Evolutionary conservation across 192 early-diverging fungal genomes (phyloP).

Genomic region (Coemansia sp.): DNA sequence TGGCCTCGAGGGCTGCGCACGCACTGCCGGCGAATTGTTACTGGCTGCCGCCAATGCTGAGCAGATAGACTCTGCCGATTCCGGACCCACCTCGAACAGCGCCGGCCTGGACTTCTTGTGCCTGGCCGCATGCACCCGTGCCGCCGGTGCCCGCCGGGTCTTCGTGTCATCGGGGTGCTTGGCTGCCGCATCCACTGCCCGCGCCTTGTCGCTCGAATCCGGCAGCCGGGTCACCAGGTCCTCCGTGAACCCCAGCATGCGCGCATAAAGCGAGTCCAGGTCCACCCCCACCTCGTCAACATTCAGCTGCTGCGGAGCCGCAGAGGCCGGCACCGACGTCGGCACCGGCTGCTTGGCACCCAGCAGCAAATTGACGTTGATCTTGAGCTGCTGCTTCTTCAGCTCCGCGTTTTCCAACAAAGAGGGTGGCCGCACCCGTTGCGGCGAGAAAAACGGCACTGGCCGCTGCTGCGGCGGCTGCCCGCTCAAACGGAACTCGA

Average conservation of each 20-base stretch:
- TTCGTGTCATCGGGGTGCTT: too few species aligned
- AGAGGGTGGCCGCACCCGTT: slow-evolving; percentile 31
- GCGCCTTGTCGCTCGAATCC: too few species aligned
- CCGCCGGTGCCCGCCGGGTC: not conserved
- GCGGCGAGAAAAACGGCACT: slow-evolving; percentile 47
- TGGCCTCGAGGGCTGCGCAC: slow-evolving; percentile 7
- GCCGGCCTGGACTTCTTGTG: slow-evolving; percentile 25
- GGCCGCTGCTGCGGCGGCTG: slow-evolving; percentile 31
- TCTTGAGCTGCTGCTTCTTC: slow-evolving; percentile 50
- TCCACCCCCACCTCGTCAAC: slow-evolving; percentile 45
- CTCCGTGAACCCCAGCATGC: slow-evolving; percentile 51
- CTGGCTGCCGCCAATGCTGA: slow-evolving; percentile 19
- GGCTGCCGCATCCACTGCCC: too few species aligned
- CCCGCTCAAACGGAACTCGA: slow-evolving; percentile 42
- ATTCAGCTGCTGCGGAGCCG: not conserved
- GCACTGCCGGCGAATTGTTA: slow-evolving; percentile 1
- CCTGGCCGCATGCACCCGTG: not conserved
- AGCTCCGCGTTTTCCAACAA: slow-evolving; percentile 41
- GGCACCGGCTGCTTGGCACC: slow-evolving; percentile 14
- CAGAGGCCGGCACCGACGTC: not conserved
- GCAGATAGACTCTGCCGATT: slow-evolving; percentile 33
- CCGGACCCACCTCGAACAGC: slow-evolving; percentile 27
- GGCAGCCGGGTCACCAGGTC: slow-evolving; percentile 28
- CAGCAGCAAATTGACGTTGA: slow-evolving; percentile 41
- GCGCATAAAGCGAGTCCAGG: slow-evolving; percentile 45